phyloP scores from a whole-genome alignment of 129 eudicot species.

The carrot (Daucus carota) region DNA sequence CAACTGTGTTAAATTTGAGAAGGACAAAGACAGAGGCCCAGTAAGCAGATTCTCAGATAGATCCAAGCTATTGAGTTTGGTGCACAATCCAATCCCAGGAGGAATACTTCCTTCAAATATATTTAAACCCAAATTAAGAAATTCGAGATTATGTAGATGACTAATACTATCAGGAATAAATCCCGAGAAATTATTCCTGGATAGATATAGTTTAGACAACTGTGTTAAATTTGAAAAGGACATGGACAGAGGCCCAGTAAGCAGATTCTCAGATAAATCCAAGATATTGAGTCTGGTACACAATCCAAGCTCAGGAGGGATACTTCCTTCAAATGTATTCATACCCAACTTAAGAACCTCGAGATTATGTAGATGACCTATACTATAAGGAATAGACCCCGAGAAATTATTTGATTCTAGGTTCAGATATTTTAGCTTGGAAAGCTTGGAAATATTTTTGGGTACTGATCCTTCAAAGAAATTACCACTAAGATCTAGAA shows the following conservation, averaged over 20 bases:
- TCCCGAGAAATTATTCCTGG: no score
- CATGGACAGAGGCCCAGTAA: constrained; percentile 46
- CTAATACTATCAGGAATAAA: no score
- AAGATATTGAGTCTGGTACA: constrained; percentile 44
- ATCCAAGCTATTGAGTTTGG: no score
- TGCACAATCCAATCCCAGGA: no score
- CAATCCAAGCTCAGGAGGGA: constrained; percentile 57
- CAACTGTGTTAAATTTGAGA: no score
- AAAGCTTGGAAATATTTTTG: constrained; percentile 23
- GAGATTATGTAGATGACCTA: constrained; percentile 34
- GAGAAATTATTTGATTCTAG: constrained; percentile 31
- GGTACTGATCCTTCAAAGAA: constrained; percentile 47
- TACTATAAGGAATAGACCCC: constrained; percentile 41
- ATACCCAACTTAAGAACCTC: constrained; percentile 28
- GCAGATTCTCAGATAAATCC: constrained; percentile 42
- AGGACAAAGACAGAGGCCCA: no score
- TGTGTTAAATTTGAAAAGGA: constrained; percentile 43
- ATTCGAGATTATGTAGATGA: no score
- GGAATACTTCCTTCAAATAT: no score
- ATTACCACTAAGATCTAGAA: constrained; percentile 41
- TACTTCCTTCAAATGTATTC: constrained; percentile 16
- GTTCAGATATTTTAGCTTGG: constrained; percentile 34
- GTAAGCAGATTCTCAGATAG: no score
- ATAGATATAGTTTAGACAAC: no score
- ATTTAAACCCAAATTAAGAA: no score